These are phyloP conservation scores for Talaromyces stipitatus DNA, from an alignment of 495 filamentous ascomycete species.

Conservation along the genomic window DNA sequence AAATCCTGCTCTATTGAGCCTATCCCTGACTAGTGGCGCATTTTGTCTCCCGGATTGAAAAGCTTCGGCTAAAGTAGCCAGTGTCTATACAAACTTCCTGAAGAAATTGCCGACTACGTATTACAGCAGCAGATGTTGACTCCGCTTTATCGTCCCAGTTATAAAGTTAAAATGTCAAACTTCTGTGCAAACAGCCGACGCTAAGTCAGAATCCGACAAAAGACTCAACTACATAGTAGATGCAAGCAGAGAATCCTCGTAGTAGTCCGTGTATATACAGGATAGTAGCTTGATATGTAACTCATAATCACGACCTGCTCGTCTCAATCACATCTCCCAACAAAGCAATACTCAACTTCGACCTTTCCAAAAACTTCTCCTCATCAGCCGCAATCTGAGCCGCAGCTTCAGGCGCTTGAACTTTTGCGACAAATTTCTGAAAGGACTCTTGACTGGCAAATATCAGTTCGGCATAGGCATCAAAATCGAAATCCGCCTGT, in stretches of 20 bases:
- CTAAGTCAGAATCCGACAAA: not conserved
- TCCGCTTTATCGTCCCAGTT: not conserved
- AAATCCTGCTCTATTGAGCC: no score
- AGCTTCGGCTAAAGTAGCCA: not conserved
- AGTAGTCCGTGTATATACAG: not conserved
- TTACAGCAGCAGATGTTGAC: not conserved
- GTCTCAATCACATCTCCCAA: slow-evolving; percentile 20
- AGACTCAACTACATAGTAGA: not conserved
- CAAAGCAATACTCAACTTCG: slow-evolving; percentile 16
- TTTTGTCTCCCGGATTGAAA: not conserved
- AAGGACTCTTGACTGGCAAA: slow-evolving; percentile 25
- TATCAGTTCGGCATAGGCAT: slow-evolving; percentile 26
- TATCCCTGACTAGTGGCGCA: not conserved
- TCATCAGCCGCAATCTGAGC: slow-evolving; percentile 20
- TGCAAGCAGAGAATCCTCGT: no score
- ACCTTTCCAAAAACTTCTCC: slow-evolving; percentile 25
- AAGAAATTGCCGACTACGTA: no score
- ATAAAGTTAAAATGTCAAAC: not conserved
- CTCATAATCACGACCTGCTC: not conserved
- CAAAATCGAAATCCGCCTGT: slow-evolving; percentile 33
- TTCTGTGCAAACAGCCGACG: no score
- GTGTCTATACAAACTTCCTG: no score
- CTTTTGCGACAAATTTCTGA: slow-evolving; percentile 16
- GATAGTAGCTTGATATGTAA: not conserved
- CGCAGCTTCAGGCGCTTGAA: slow-evolving; percentile 16